phyloP scores from a whole-genome alignment of 345 rosid species.

The Anastatica hierochuntica region DNA sequence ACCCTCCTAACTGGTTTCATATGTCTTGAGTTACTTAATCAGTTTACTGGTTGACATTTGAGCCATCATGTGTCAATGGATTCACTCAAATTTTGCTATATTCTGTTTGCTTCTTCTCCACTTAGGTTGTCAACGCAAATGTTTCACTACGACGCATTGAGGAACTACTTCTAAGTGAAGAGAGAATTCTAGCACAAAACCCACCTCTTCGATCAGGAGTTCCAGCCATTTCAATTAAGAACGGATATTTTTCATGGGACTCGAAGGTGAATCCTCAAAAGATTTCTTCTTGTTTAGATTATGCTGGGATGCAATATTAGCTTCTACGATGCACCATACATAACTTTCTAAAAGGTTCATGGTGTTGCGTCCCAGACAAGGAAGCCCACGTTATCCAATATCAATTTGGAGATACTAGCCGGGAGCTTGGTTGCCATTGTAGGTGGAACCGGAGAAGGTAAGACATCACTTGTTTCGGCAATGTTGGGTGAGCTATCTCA shows the following conservation, averaged over 20 bases:
- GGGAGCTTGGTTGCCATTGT: slow-evolving; percentile 87
- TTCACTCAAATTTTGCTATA: too few relatives aligned
- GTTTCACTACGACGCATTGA: slow-evolving; percentile 84
- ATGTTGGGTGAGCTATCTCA: slow-evolving; percentile 88
- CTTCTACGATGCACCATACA: not conserved
- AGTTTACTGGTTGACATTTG: not conserved
- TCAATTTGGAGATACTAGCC: slow-evolving; percentile 61
- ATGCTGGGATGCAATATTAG: not conserved
- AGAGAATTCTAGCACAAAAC: slow-evolving; percentile 62
- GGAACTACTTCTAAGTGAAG: slow-evolving; percentile 76
- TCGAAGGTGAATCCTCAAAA: slow-evolving; percentile 41
- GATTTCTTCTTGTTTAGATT: not conserved
- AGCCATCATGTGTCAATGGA: not conserved
- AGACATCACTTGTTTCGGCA: slow-evolving; percentile 89
- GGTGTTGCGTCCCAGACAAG: slow-evolving; percentile 37
- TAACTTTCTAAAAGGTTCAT: not conserved
- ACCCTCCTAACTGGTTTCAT: not conserved
- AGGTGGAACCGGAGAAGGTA: slow-evolving; percentile 97
- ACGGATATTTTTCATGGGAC: slow-evolving; percentile 90
- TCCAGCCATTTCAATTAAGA: slow-evolving; percentile 72
- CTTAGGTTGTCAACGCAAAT: slow-evolving; percentile 82
- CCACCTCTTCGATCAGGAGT: slow-evolving; percentile 65
- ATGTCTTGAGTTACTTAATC: too few relatives aligned
- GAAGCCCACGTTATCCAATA: slow-evolving; percentile 52
- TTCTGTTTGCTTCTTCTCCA: slow-evolving; percentile 1